Evolutionary conservation across 768 basidiomycete genomes (phyloP).

Genomic region (Fomitopsis pulvina): DNA sequence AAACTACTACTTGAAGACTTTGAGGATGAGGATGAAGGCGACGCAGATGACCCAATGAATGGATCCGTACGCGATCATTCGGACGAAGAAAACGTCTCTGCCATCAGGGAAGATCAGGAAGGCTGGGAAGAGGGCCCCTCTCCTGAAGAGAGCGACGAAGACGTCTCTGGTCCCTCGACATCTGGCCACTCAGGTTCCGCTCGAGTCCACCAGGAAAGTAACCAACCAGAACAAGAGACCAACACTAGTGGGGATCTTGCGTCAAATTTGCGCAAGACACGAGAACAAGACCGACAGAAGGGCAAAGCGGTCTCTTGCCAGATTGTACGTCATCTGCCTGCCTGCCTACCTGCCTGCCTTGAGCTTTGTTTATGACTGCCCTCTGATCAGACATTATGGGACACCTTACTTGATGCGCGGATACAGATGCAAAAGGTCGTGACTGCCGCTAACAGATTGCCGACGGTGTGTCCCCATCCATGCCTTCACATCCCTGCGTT

Average conservation of each 20-base stretch:
- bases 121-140: conserved; percentile 17
- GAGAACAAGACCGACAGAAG: conserved; percentile 70
- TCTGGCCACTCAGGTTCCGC: neutral
- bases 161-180: conserved; percentile 1
- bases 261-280: conserved; percentile 46
- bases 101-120: conserved; percentile 14
- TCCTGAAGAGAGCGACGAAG: conserved; percentile 5
- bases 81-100: conserved; percentile 15
- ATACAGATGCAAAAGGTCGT: conserved; percentile 87
- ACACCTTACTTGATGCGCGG: conserved; percentile 80
- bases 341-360: no score
- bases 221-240: conserved; percentile 2
- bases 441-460: conserved; percentile 56
- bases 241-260: conserved; percentile 38
- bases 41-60: conserved; percentile 5
- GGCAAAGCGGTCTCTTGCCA: conserved; percentile 81
- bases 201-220: neutral
- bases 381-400: conserved; percentile 87
- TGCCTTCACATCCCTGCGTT: neutral
- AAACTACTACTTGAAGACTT: conserved; percentile 44
- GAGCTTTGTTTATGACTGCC: no score
- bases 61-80: neutral
- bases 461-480: conserved; percentile 39
- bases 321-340: conserved; percentile 46
- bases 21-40: conserved; percentile 18